Base-by-base conservation (phyloP, 2,329 filamentous ascomycete genomes). In the Fusarium euwallaceae region DNA sequence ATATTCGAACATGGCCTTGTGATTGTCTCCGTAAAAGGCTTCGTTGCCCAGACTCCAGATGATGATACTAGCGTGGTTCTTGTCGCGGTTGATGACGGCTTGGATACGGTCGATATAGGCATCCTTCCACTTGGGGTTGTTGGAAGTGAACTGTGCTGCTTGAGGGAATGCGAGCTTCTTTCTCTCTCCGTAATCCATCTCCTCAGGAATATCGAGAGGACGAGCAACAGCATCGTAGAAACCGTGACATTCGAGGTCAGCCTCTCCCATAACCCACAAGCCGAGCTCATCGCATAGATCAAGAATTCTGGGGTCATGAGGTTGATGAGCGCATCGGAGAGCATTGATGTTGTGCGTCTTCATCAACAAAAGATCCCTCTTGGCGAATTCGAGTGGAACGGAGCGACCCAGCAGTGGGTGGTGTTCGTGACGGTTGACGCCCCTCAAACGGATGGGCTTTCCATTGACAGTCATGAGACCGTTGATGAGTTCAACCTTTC, bases 1-100 rank as follows among this genome's bases (percentile, higher is more conserved):
- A 78, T 88, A 92, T 4, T 91, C 83, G 74, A 91, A 91, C 92
- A 94, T 94, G 37, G 88, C 89, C 55, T 85, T 86, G 77, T 92
- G 91, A 77, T 94, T 94, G 10, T 85, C 83, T 1, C 92, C 92
- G 76, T 93, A 94, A 78, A 93, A 94, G 0, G 92, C 89, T 78
- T 94, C 92, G 76, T 94, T 94, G 0, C 92, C 93, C 0, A 94
- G 84, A 56, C 90, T 92, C 93, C 93, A 94, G 48, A 94, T 88
- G 59, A 94, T 90, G 60, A 94, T 86, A n/a, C 87, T 91, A 0
- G 92, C 81, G 73, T 94, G 91, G 67, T 94, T 92, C 82, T 93
- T 93, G 80, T 94, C 92, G 17, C 93, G 86, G 76, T 91, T 87
- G 0, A 94, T 86, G 65, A 94, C 82, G 64, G 92, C 90, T 36